These are phyloP conservation scores for Tetrahymena borealis DNA, from an alignment of 73 alveolate genomes.

Conservation along the genomic window DNA sequence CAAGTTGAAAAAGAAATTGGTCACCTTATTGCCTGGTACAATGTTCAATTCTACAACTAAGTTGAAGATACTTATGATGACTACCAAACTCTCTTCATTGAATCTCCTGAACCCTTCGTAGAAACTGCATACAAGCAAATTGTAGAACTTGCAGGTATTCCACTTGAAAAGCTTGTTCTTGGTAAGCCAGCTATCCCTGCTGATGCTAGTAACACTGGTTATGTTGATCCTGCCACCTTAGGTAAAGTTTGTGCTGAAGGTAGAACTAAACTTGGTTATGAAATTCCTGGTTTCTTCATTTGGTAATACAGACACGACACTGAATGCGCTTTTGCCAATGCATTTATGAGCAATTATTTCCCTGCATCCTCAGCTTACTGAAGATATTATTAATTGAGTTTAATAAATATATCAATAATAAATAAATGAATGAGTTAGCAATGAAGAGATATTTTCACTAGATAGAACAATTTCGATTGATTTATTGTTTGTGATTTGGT, in stretches of 20 bases:
- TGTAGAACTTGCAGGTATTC: neutral
- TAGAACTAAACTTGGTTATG: neutral
- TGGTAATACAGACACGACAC: neutral
- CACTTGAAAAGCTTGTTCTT: neutral
- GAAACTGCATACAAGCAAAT: neutral
- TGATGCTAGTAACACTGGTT: neutral
- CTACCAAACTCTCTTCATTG: neutral
- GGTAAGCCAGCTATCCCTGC: constrained; percentile 2
- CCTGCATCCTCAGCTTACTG: neutral
- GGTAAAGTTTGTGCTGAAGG: neutral
- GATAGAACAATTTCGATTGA: too few species aligned
- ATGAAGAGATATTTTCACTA: too few species aligned
- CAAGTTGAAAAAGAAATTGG: neutral
- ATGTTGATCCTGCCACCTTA: neutral
- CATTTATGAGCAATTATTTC: neutral
- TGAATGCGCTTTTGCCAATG: neutral
- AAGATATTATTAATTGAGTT: neutral
- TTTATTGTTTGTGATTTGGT: too few species aligned
- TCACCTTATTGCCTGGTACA: neutral
- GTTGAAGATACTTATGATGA: neutral
- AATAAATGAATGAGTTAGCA: neutral
- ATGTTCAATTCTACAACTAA: neutral
- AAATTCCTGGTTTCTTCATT: neutral
- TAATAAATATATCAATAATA: neutral
- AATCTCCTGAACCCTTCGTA: constrained; percentile 1